phyloP scores from a whole-genome alignment of 1,284 basidiomycete species.

The Ceratobasidium sp. region DNA sequence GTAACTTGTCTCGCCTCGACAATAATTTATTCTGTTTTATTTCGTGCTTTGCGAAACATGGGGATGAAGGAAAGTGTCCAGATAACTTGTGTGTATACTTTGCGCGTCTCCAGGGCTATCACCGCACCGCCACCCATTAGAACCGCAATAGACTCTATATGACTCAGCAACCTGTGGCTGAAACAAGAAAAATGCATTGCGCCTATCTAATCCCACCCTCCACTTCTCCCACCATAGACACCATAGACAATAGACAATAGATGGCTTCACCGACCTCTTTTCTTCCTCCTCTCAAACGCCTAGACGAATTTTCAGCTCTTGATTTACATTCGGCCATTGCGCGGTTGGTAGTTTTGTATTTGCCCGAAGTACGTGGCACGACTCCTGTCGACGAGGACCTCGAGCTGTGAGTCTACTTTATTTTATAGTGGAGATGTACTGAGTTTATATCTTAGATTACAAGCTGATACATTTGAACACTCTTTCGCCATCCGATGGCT shows the following conservation, averaged over 20 bases:
- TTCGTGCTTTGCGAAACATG: too few relatives aligned
- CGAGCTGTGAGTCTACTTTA: constrained; percentile 22
- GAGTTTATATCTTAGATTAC: constrained; percentile 39
- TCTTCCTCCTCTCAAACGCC: constrained; percentile 48
- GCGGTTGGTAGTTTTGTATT: constrained; percentile 53
- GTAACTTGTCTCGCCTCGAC: too few relatives aligned
- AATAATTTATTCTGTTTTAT: too few relatives aligned
- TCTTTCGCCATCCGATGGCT: constrained; percentile 76
- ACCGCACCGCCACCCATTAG: constrained; percentile 21
- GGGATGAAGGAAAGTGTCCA: too few relatives aligned
- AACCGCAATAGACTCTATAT: constrained; percentile 25
- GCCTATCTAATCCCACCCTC: constrained; percentile 29
- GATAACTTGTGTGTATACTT: too few relatives aligned
- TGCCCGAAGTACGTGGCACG: constrained; percentile 55
- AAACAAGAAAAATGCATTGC: constrained; percentile 44
- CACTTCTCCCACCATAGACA: constrained; percentile 31
- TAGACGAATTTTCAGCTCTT: constrained; percentile 48
- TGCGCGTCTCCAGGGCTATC: not conserved
- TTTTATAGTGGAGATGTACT: not conserved
- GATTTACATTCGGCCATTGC: constrained; percentile 47
- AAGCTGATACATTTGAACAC: constrained; percentile 72
- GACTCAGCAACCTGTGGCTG: constrained; percentile 29
- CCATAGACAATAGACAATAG: constrained; percentile 40
- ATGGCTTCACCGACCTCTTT: constrained; percentile 49
- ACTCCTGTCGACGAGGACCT: constrained; percentile 47